Percentiles rank a stretch among this genome's conserved stretches.
Conservation (phyloP, 208 protist species). For the Crithidia fasciculata region DNA sequence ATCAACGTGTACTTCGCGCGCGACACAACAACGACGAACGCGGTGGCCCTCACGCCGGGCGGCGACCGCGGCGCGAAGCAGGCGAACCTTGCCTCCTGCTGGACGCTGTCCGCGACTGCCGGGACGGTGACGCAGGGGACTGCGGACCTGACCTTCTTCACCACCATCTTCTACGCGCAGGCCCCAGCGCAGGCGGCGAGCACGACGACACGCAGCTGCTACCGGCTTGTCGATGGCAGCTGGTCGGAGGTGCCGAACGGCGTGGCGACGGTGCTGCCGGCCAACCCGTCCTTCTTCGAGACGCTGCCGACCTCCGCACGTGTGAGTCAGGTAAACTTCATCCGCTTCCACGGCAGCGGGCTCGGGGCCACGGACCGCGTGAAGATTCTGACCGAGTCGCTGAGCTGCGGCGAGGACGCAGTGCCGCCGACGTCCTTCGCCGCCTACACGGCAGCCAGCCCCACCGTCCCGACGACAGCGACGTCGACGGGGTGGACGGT, state of each 20-base stretch:
- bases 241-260: conserved; percentile 82
- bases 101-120: conserved; percentile 47
- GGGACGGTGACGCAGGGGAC: conserved; percentile 66
- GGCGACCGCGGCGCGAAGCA: conserved; percentile 61
- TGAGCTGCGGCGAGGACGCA: conserved; percentile 68
- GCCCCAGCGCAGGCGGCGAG: conserved; percentile 31
- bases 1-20: conserved; percentile 63
- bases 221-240: conserved; percentile 48
- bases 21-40: conserved; percentile 40
- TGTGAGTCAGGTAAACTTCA: conserved; percentile 52
- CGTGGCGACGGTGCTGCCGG: conserved; percentile 54
- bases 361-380: conserved; percentile 61
- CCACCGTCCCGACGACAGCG: conserved; percentile 15
- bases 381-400: conserved; percentile 74
- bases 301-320: conserved; percentile 49
- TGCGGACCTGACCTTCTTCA: conserved; percentile 50
- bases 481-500: conserved; percentile 60
- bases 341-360: conserved; percentile 65
- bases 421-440: conserved; percentile 59
- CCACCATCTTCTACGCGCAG: conserved; percentile 63
- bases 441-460: conserved; percentile 43
- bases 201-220: conserved; percentile 67
- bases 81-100: conserved; percentile 70
- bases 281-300: conserved; percentile 77
- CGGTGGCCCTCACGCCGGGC: conserved; percentile 58